Evolutionary conservation across 2,329 filamentous ascomycete species (phyloP).

Genomic region (Verticillium klebahnii): DNA sequence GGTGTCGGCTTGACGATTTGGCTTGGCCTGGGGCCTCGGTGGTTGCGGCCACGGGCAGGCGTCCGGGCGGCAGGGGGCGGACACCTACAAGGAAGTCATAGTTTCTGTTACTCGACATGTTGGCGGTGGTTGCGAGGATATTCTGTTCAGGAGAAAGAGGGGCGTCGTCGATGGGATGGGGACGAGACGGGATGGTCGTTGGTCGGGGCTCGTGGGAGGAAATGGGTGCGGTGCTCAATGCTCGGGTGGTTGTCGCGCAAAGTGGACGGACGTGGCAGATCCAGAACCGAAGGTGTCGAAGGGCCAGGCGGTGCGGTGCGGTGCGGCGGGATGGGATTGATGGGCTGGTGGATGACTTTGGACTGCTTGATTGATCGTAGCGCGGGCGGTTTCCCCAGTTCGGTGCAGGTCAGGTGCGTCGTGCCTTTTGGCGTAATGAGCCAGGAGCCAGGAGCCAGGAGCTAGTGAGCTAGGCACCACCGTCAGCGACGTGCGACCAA

Average conservation of each 20-base stretch:
- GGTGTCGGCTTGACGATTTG: neutral
- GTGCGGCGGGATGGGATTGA: neutral
- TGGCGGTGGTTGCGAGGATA: constrained; percentile 19
- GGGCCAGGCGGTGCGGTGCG: neutral
- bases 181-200: neutral
- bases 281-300: neutral
- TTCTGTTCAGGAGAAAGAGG: neutral
- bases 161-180: neutral
- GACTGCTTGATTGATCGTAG: neutral
- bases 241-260: neutral
- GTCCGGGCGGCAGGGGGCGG: constrained; percentile 10
- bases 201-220: neutral
- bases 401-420: neutral
- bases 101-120: constrained; percentile 96
- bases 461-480: neutral
- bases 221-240: neutral
- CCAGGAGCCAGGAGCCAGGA: neutral
- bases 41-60: constrained; percentile 10
- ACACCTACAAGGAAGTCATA: constrained; percentile 92
- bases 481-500: neutral
- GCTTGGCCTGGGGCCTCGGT: neutral
- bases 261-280: neutral
- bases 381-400: neutral
- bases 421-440: neutral
- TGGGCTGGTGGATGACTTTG: neutral